Conservation (phyloP, 75 land plant species). For the Pseudotsuga menziesii region DNA sequence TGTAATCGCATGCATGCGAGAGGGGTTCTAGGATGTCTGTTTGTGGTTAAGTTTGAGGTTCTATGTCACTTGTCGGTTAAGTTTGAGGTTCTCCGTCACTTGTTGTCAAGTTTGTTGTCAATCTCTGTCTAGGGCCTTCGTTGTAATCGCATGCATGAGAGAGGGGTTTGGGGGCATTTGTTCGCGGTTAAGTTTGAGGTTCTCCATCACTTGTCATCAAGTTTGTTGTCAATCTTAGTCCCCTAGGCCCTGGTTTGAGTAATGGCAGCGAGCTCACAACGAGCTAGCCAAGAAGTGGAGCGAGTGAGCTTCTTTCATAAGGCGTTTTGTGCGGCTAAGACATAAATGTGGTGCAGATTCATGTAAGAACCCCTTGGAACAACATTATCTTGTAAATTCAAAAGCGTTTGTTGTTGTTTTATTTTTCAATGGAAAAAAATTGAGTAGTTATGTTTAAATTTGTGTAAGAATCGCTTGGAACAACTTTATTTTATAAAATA, state of each 20-base stretch:
- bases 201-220: background rate
- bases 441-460: background rate
- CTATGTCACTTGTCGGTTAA: too few species aligned
- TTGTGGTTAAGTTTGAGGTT: too few species aligned
- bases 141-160: slow-evolving; percentile 1
- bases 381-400: too few species aligned
- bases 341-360: too few species aligned
- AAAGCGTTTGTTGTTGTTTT: background rate
- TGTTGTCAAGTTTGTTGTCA: too few species aligned
- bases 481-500: background rate
- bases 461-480: background rate
- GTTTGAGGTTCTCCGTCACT: too few species aligned
- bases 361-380: too few species aligned
- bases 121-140: slow-evolving; percentile 1
- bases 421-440: background rate
- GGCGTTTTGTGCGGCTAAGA: background rate
- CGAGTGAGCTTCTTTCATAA: background rate
- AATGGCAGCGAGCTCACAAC: too few species aligned
- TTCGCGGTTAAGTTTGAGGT: slow-evolving; percentile 6
- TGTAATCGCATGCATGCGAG: too few species aligned
- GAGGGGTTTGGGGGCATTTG: background rate
- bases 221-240: background rate
- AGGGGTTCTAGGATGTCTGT: too few species aligned
- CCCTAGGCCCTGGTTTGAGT: background rate
- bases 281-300: background rate